phyloP scores from a whole-genome alignment of 2,329 filamentous ascomycete genomes.

The Graphiopsis chlorocephala region DNA sequence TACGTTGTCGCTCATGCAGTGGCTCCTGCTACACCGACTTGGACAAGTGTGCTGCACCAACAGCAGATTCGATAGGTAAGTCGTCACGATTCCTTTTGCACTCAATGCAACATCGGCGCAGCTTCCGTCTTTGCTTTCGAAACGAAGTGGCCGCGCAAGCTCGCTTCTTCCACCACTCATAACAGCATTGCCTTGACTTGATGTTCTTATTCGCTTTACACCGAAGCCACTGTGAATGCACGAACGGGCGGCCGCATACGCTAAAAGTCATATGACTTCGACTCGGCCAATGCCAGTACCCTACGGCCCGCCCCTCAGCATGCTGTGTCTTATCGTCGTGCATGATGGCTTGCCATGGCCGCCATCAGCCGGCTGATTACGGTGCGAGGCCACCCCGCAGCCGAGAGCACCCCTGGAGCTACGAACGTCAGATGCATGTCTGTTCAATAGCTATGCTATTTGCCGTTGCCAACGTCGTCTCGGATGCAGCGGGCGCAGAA shows the following conservation, averaged over 20 bases:
- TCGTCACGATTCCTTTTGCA: constrained; percentile 24
- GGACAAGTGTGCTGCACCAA: constrained; percentile 72
- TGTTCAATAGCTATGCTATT: constrained; percentile 1
- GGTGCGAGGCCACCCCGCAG: constrained; percentile 4
- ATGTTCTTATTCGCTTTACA: constrained; percentile 18
- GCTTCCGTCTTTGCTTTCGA: constrained; percentile 14
- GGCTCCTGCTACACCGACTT: constrained; percentile 69
- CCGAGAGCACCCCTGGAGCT: constrained; percentile 7
- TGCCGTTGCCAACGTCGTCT: constrained; percentile 7
- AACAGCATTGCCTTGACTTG: not conserved
- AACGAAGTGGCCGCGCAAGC: constrained; percentile 1
- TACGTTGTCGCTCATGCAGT: constrained; percentile 71
- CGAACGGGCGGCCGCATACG: constrained; percentile 20
- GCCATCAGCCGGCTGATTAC: constrained; percentile 11
- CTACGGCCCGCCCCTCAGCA: constrained; percentile 19
- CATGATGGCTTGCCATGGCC: constrained; percentile 15
- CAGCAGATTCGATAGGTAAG: constrained; percentile 88
- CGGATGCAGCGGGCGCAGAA: not conserved
- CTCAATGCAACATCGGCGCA: constrained; percentile 19
- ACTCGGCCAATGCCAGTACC: constrained; percentile 29
- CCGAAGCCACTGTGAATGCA: constrained; percentile 18
- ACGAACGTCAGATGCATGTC: not conserved
- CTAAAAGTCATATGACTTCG: constrained; percentile 23
- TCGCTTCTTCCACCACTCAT: constrained; percentile 5
- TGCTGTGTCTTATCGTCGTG: constrained; percentile 18